These are phyloP conservation scores for Gynochthodes officinalis DNA, from an alignment of 257 asterid genomes.

Conservation along the genomic window DNA sequence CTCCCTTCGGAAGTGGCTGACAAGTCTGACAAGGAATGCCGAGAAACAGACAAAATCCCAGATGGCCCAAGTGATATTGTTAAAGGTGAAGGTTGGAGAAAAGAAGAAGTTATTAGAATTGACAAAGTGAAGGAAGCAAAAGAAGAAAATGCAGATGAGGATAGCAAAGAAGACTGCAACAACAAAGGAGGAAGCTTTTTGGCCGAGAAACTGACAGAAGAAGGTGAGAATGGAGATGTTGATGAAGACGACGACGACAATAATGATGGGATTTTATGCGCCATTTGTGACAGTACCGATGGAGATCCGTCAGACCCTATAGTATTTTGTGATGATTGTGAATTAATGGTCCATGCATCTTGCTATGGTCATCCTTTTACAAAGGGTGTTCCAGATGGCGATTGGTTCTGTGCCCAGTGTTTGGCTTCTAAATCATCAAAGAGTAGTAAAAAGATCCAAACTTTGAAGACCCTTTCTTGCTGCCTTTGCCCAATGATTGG, in stretches of 20 bases:
- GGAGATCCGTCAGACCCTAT: conserved; percentile 85
- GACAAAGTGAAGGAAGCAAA: neutral
- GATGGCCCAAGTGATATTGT: neutral
- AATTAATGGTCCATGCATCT: conserved; percentile 73
- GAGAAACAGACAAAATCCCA: neutral
- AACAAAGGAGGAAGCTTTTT: neutral
- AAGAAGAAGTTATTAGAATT: neutral
- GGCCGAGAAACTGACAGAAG: neutral
- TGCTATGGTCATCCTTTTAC: conserved; percentile 78
- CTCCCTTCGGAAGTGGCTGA: neutral
- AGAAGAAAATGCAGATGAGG: neutral
- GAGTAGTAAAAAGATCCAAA: neutral
- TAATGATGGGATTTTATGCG: conserved; percentile 75
- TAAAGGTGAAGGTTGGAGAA: neutral
- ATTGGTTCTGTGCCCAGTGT: conserved; percentile 81
- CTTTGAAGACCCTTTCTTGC: conserved; percentile 31
- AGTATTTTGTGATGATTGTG: conserved; percentile 90
- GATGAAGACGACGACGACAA: conserved; percentile 6
- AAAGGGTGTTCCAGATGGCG: conserved; percentile 70
- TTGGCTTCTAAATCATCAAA: conserved; percentile 22
- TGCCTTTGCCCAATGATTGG: conserved; percentile 62
- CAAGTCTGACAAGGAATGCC: neutral
- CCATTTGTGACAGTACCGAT: conserved; percentile 72
- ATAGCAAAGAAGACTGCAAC: neutral
- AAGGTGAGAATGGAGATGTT: conserved; percentile 8